A percentile compares a stretch with the other conserved stretches of the same genome.
Evolutionary conservation across 768 basidiomycete species (phyloP).

Genomic region (Rhizopogon vinicolor): DNA sequence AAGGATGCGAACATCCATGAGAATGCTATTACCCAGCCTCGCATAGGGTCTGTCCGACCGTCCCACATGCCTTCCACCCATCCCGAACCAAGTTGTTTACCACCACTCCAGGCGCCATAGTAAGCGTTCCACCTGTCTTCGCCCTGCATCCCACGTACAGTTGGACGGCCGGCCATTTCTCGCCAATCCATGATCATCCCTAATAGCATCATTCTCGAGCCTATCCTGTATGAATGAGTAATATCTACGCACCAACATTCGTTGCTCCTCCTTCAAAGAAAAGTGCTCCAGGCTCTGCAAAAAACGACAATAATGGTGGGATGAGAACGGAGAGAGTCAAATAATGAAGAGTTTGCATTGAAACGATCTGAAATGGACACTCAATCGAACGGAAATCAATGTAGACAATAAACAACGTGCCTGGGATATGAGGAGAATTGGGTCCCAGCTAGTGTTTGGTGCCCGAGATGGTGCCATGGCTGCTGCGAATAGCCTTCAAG

Average conservation of each 20-base stretch:
- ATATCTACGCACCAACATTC: conserved; percentile 58
- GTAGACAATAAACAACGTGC: conserved; percentile 31
- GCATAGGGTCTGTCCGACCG: conserved; percentile 66
- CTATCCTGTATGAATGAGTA: background rate
- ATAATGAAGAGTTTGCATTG: conserved; percentile 92
- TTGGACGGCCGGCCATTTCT: conserved; percentile 85
- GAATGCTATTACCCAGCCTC: conserved; percentile 88
- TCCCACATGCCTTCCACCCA: conserved; percentile 51
- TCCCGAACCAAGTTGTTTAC: conserved; percentile 65
- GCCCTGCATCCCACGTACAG: conserved; percentile 61
- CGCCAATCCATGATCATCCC: conserved; percentile 98
- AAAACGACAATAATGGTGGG: conserved; percentile 70
- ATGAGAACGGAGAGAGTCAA: conserved; percentile 78
- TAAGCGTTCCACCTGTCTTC: conserved; percentile 63
- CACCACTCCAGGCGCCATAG: conserved; percentile 77
- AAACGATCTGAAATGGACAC: conserved; percentile 64
- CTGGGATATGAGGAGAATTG: conserved; percentile 82
- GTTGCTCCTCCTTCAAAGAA: conserved; percentile 74
- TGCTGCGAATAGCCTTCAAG: background rate
- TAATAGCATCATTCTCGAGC: conserved; percentile 19
- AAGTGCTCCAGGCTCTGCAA: conserved; percentile 70
- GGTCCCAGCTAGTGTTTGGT: conserved; percentile 72
- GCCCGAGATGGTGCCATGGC: conserved; percentile 31
- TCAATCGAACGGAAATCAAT: background rate
- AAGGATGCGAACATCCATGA: conserved; percentile 83